Evolutionary conservation across 2,329 filamentous ascomycete species (phyloP), one percentile per base, ranked within the genome.

Genomic region (Sphaerostilbella broomeana): DNA sequence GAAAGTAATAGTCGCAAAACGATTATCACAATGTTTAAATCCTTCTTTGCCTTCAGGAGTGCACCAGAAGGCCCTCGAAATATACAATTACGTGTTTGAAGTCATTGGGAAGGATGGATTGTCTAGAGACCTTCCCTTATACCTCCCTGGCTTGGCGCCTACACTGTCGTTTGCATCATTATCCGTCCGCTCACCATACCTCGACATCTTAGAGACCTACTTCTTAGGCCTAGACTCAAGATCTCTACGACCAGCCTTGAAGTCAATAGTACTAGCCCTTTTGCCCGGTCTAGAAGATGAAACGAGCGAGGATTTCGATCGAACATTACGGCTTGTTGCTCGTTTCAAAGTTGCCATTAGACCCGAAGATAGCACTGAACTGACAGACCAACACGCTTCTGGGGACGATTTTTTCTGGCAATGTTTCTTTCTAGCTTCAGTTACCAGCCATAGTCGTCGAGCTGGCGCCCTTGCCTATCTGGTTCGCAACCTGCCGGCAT

Each of bases 401-500:
- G 79, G 80, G 8, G 86, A 89, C 49, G 85, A 86, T 48, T 95
- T 92, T 60, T 98, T 97, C 60, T 98, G 92, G 92, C 92, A 98
- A 64, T 95, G 88, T 59, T 84, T 98, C 56, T 97, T 98, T 54
- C 68, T 98, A 13, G 87, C 90, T 8, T 84, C 86, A 13, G 92
- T 98, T 44, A 95, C 92, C 1, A 90, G 89, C 53, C 77, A 86
- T 28, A 88, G 81, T 45, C 76, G 90, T 45, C 79, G 92, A 40
- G 80, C 86, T 47, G 92, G 92, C 18, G 88, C 88, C 26, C 69
- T 98, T 43, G 88, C 89, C 21, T 98, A 94, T 60, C 69, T 98
- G 27, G 72, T 78, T 34, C 81, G 88, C 42, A 79, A 79, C 52
- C 67, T 98, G 20, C 92, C 94, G 11, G 40, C 47, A 6, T 47